Evolutionary conservation across 2,329 filamentous ascomycete genomes (phyloP).

Genomic region (Didymella glomerata): DNA sequence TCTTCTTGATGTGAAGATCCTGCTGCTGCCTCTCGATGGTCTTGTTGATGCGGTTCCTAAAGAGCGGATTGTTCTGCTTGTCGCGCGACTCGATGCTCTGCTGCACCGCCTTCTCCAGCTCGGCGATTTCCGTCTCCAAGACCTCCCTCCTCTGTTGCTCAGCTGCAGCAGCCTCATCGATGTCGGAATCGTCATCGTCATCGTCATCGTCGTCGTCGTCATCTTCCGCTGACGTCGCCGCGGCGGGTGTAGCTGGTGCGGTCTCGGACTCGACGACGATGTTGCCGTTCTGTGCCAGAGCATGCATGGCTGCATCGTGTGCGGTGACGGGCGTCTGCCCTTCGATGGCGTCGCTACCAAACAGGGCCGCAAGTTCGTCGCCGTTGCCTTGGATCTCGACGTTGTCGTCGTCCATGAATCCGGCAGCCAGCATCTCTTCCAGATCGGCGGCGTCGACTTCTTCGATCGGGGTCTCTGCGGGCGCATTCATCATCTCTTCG

Average conservation of each 20-base stretch:
- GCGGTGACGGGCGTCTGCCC: constrained; percentile 47
- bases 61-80: constrained; percentile 57
- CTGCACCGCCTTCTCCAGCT: constrained; percentile 61
- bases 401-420: constrained; percentile 48
- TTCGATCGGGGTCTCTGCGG: constrained; percentile 53
- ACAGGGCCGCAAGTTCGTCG: constrained; percentile 44
- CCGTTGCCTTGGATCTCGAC: constrained; percentile 43
- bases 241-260: constrained; percentile 43
- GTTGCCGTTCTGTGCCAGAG: constrained; percentile 40
- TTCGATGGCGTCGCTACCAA: constrained; percentile 41
- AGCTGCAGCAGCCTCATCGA: constrained; percentile 57
- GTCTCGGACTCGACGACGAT: constrained; percentile 43
- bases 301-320: constrained; percentile 51
- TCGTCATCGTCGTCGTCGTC: constrained; percentile 55
- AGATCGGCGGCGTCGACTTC: constrained; percentile 52
- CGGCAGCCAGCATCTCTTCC: constrained; percentile 42
- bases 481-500: constrained; percentile 53
- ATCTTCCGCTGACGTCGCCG: constrained; percentile 51
- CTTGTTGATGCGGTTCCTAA: constrained; percentile 59
- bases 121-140: constrained; percentile 62
- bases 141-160: constrained; percentile 57
- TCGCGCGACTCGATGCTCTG: constrained; percentile 54
- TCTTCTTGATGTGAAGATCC: constrained; percentile 63
- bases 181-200: constrained; percentile 58
- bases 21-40: constrained; percentile 57